phyloP scores from a whole-genome alignment of 108 stramenopile genomes.

The Skeletonema marinoi region DNA sequence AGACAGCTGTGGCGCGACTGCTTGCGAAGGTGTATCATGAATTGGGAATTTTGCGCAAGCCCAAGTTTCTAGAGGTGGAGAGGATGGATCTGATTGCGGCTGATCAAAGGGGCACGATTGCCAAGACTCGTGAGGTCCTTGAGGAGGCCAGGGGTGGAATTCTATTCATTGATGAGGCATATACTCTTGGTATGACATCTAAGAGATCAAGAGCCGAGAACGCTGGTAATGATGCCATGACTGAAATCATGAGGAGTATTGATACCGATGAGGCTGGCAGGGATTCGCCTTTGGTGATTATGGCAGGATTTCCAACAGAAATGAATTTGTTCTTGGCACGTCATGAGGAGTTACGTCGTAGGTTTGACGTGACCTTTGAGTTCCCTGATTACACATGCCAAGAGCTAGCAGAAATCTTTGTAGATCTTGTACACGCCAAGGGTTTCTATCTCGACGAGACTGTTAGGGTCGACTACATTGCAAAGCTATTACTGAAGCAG shows the following conservation, averaged over 20 bases:
- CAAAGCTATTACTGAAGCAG: conserved; percentile 65
- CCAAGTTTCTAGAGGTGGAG: conserved; percentile 90
- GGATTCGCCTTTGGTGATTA: conserved; percentile 75
- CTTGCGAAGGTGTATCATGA: conserved; percentile 91
- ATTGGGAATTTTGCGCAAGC: conserved; percentile 82
- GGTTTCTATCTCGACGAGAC: conserved; percentile 81
- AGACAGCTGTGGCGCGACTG: conserved; percentile 94
- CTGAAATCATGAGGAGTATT: conserved; percentile 76
- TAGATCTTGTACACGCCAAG: conserved; percentile 82
- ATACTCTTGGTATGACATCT: conserved; percentile 85
- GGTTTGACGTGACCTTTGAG: conserved; percentile 83
- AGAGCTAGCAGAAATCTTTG: conserved; percentile 82
- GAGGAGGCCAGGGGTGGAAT: conserved; percentile 89
- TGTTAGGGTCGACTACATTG: conserved; percentile 58
- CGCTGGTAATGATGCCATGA: conserved; percentile 72
- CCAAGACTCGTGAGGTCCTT: conserved; percentile 87
- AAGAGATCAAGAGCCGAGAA: conserved; percentile 71
- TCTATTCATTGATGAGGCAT: conserved; percentile 91
- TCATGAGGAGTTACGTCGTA: conserved; percentile 69
- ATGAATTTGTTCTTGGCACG: conserved; percentile 82
- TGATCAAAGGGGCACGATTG: conserved; percentile 72
- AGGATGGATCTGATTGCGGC: conserved; percentile 86
- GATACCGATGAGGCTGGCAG: conserved; percentile 66
- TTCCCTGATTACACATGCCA: conserved; percentile 88
- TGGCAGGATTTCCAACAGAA: conserved; percentile 89